Conservation (phyloP, 805 yeast species). For the Kuraishia floccosa region DNA sequence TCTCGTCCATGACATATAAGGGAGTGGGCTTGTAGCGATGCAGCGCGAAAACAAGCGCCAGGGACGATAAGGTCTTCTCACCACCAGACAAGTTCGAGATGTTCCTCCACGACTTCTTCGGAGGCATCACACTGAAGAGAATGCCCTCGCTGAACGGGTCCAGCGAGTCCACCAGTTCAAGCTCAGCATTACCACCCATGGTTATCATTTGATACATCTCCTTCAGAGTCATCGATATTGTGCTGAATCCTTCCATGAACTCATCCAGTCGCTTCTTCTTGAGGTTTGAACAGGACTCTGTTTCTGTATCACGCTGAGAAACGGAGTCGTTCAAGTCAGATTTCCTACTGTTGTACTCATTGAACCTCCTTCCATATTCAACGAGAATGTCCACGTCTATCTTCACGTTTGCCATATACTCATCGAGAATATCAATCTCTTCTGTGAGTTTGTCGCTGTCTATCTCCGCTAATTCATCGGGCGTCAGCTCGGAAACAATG, state of each 20-base stretch:
- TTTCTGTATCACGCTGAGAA: conserved; percentile 48
- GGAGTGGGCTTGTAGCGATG: conserved; percentile 97
- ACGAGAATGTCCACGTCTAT: conserved; percentile 66
- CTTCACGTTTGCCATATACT: conserved; percentile 39
- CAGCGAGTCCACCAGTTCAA: conserved; percentile 87
- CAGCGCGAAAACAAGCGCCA: conserved; percentile 91
- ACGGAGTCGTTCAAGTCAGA: conserved; percentile 61
- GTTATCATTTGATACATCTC: conserved; percentile 98
- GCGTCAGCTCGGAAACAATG: conserved; percentile 29
- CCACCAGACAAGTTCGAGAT: conserved; percentile 95
- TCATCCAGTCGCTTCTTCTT: conserved; percentile 71
- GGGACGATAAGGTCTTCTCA: conserved; percentile 88
- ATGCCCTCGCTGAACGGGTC: conserved; percentile 99
- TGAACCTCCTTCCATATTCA: conserved; percentile 60
- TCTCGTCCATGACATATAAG: conserved; percentile 96
- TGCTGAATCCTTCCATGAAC: conserved; percentile 86
- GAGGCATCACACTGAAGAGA: conserved; percentile 96
- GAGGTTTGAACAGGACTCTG: conserved; percentile 52
- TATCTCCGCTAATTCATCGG: conserved; percentile 36
- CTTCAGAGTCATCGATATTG: conserved; percentile 78
- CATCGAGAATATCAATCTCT: conserved; percentile 45
- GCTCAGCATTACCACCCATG: conserved; percentile 98
- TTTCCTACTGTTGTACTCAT: conserved; percentile 55
- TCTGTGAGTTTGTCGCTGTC: conserved; percentile 36
- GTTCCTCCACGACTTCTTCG: conserved; percentile 95